A percentile compares a stretch with the other conserved stretches of the same genome.
Conservation (phyloP, 2,329 filamentous ascomycete genomes). For the Cadophora malorum region DNA sequence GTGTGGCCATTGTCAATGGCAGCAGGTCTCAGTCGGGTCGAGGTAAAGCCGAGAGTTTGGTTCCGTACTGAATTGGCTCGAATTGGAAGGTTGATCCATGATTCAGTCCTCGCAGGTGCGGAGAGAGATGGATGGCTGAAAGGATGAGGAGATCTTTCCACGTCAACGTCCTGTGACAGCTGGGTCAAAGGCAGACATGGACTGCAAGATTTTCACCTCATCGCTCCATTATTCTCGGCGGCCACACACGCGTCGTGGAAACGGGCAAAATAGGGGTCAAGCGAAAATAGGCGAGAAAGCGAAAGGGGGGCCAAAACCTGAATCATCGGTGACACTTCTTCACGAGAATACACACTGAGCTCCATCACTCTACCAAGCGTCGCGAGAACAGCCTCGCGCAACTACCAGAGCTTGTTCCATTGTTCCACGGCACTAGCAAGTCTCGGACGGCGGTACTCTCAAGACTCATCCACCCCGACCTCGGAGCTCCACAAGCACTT, state of each 20-base stretch:
- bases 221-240: background rate
- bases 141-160: background rate
- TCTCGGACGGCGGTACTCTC: background rate
- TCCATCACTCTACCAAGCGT: background rate
- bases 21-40: background rate
- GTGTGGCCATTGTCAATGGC: conserved; percentile 11
- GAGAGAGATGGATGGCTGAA: background rate
- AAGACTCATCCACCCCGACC: background rate
- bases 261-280: background rate
- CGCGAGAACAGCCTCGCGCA: background rate
- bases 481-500: background rate
- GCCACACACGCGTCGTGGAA: background rate
- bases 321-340: background rate
- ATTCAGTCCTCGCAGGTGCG: background rate
- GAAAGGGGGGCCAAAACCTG: background rate
- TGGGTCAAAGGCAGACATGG: no score
- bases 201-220: background rate
- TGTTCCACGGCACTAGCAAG: background rate
- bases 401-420: background rate
- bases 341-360: background rate
- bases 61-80: background rate
- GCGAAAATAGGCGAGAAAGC: background rate
- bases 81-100: background rate
- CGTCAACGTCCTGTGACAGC: background rate
- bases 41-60: conserved; percentile 4